Conservation (phyloP, 768 basidiomycete genomes). For the Tulasnella sp. region DNA sequence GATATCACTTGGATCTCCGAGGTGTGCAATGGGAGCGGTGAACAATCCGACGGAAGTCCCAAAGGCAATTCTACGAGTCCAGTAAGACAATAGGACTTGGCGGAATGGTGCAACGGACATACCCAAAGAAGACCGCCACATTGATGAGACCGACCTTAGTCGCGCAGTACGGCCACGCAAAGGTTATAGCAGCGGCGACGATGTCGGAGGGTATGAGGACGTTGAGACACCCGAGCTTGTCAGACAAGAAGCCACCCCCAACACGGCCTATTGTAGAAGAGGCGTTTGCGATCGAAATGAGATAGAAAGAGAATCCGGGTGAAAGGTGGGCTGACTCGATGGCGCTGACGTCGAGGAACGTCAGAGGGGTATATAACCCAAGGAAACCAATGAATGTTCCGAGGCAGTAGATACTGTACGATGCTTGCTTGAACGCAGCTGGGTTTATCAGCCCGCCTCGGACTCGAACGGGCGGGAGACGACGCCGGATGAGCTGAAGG, state of each 20-base stretch:
- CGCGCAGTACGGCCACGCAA: constrained; percentile 21
- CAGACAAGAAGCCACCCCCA: constrained; percentile 21
- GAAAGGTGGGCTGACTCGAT: constrained; percentile 2
- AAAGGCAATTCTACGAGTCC: constrained; percentile 9
- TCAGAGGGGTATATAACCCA: constrained; percentile 23
- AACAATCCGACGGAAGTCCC: constrained; percentile 18
- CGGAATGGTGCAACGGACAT: not conserved
- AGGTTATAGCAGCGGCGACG: constrained; percentile 23
- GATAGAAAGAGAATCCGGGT: constrained; percentile 15
- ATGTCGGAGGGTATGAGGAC: constrained; percentile 20
- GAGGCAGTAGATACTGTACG: constrained; percentile 21
- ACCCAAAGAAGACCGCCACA: constrained; percentile 15
- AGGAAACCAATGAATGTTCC: constrained; percentile 20
- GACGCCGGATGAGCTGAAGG: constrained; percentile 19
- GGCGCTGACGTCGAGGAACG: constrained; percentile 18
- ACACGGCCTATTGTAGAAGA: constrained; percentile 24
- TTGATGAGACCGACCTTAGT: not conserved
- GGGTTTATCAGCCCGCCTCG: constrained; percentile 17
- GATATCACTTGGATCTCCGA: constrained; percentile 17
- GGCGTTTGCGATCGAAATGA: constrained; percentile 24
- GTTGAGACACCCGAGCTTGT: constrained; percentile 22
- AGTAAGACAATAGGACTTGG: not conserved
- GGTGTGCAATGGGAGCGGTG: constrained; percentile 12
- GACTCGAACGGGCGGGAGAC: constrained; percentile 10
- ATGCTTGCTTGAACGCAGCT: constrained; percentile 19